These are phyloP conservation scores for Fusarium odoratissimum DNA, from an alignment of 2,329 filamentous ascomycete species.

Conservation along the genomic window DNA sequence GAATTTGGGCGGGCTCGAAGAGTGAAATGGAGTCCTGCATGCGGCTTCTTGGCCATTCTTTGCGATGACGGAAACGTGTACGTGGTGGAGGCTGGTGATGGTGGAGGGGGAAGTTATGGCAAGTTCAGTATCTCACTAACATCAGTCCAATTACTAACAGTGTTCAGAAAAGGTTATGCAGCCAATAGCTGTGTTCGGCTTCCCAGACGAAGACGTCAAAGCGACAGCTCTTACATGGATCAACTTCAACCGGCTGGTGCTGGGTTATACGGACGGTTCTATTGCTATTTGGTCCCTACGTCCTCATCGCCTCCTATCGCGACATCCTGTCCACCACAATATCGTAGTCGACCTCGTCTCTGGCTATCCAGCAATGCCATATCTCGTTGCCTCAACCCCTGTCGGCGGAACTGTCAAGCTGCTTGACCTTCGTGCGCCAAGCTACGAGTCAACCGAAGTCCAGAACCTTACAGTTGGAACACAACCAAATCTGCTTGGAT, in stretches of 20 bases:
- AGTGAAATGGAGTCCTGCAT: conserved; percentile 66
- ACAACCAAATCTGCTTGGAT: conserved; percentile 65
- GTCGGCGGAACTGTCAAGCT: conserved; percentile 65
- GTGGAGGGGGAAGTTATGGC: conserved; percentile 55
- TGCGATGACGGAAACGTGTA: conserved; percentile 63
- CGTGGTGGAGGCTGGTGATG: conserved; percentile 56
- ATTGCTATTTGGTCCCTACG: conserved; percentile 67
- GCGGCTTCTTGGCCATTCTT: conserved; percentile 60
- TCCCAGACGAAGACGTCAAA: conserved; percentile 60
- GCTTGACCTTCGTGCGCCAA: conserved; percentile 64
- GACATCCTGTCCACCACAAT: conserved; percentile 65
- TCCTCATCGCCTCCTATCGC: conserved; percentile 61
- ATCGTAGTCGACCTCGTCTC: conserved; percentile 66
- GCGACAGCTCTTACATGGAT: conserved; percentile 67
- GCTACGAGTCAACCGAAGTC: conserved; percentile 65
- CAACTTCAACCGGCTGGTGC: conserved; percentile 64
- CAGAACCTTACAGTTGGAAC: conserved; percentile 62
- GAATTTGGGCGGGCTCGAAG: conserved; percentile 63
- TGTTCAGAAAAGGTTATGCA: conserved; percentile 57
- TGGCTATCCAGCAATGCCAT: conserved; percentile 67
- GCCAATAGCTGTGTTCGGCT: conserved; percentile 58
- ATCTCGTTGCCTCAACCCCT: conserved; percentile 65
- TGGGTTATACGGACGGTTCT: conserved; percentile 68
- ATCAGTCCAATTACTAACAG: conserved; percentile 35
- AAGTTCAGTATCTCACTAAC: conserved; percentile 17